A percentile compares a stretch with the other conserved stretches of the same genome.
phyloP scores from a whole-genome alignment of 345 rosid species.

The Salix caprea region DNA sequence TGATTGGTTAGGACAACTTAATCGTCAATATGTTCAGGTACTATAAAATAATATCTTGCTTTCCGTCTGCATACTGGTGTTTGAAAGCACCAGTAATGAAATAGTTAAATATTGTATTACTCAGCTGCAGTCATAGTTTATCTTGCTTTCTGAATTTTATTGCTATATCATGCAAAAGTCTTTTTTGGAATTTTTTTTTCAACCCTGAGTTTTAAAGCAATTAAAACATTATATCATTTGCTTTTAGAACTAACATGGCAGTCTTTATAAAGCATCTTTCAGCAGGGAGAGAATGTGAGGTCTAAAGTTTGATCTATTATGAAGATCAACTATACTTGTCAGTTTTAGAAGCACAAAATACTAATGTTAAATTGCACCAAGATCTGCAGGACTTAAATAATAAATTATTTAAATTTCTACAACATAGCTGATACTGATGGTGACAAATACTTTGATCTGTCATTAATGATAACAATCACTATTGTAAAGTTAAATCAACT shows the following conservation, averaged over 20 bases:
- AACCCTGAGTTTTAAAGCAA: not conserved
- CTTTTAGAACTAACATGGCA: not conserved
- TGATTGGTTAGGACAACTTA: constrained; percentile 92
- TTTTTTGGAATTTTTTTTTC: not conserved
- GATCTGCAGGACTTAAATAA: not conserved
- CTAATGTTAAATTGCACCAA: not conserved
- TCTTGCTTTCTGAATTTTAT: not conserved
- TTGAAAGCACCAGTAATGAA: not conserved
- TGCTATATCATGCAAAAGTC: not conserved
- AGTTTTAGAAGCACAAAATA: not conserved
- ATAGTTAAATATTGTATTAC: not conserved
- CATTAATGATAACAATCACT: not conserved
- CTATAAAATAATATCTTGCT: not conserved
- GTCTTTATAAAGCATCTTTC: not conserved
- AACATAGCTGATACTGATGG: not conserved
- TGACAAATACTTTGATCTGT: not conserved
- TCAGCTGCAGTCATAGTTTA: not conserved
- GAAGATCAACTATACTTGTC: not conserved
- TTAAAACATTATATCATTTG: not conserved
- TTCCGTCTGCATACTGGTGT: not conserved
- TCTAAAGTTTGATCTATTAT: not conserved
- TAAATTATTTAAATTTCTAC: not conserved
- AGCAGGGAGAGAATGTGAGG: not conserved
- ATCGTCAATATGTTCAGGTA: constrained; percentile 92
- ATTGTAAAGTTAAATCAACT: too few species aligned